Percentiles rank a stretch among this genome's conserved stretches.
Conservation (phyloP, 1,284 basidiomycete genomes). For the Irpex sp. region DNA sequence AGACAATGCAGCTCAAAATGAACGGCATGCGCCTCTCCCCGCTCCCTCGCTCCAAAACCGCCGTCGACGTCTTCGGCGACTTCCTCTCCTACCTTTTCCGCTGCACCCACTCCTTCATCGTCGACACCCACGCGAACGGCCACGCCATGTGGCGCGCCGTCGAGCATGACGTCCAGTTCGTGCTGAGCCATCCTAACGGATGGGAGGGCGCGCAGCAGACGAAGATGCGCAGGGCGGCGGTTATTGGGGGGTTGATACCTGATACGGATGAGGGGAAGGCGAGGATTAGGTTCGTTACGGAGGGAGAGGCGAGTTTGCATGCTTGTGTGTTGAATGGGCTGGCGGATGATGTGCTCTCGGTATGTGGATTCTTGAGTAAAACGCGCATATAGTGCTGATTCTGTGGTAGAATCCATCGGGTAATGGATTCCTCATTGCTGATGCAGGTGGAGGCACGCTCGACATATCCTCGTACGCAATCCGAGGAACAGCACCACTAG, state of each 20-base stretch:
- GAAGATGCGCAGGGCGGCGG: conserved; percentile 67
- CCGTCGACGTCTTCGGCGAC: conserved; percentile 74
- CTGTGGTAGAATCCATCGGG: conserved; percentile 54
- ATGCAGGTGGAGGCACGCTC: conserved; percentile 76
- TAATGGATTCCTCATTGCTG: conserved; percentile 72
- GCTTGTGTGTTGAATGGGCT: conserved; percentile 72
- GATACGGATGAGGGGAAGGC: conserved; percentile 68
- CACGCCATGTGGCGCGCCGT: conserved; percentile 60
- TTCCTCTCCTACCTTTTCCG: conserved; percentile 70
- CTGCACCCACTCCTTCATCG: conserved; percentile 70
- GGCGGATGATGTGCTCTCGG: conserved; percentile 69
- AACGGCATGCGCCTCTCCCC: conserved; percentile 72
- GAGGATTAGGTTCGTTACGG: conserved; percentile 72
- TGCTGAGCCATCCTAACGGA: conserved; percentile 75
- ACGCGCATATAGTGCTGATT: neutral
- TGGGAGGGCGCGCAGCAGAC: conserved; percentile 81
- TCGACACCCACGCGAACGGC: conserved; percentile 71
- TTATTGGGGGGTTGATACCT: conserved; percentile 63
- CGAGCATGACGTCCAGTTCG: conserved; percentile 64
- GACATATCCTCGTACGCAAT: conserved; percentile 78
- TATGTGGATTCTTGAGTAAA: conserved; percentile 25
- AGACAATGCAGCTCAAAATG: conserved; percentile 73
- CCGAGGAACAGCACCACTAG: conserved; percentile 58
- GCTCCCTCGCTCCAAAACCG: conserved; percentile 60
- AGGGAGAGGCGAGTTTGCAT: conserved; percentile 77